Percentiles rank a stretch among this genome's conserved stretches.
Evolutionary conservation across 176 grass and related monocot genomes (phyloP).

Genomic region (Zea mays): Zm-B73-REFERENCE-NAM-5.0 NC_050097.1:241454501-241455000

Average conservation of each 20-base stretch:
- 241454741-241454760: background rate
- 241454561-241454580: conserved; percentile 55
- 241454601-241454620: background rate
- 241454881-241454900: background rate
- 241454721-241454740: background rate
- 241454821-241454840: too few relatives aligned
- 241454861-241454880: too few relatives aligned
- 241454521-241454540: conserved; percentile 83
- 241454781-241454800: too few relatives aligned
- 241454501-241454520: conserved; percentile 98
- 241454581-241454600: background rate
- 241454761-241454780: too few relatives aligned
- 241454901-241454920: background rate
- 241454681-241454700: background rate
- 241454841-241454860: background rate
- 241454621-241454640: background rate
- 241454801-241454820: background rate
- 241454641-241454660: background rate
- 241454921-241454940: background rate
- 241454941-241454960: conserved; percentile 11
- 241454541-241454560: conserved; percentile 99
- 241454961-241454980: conserved; percentile 81
- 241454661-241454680: too few relatives aligned
- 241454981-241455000: conserved; percentile 79
- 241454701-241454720: background rate